These are phyloP conservation scores for Apiotrichum akiyoshidainum DNA, from an alignment of 1,284 basidiomycete genomes.

Conservation along the genomic window DNA sequence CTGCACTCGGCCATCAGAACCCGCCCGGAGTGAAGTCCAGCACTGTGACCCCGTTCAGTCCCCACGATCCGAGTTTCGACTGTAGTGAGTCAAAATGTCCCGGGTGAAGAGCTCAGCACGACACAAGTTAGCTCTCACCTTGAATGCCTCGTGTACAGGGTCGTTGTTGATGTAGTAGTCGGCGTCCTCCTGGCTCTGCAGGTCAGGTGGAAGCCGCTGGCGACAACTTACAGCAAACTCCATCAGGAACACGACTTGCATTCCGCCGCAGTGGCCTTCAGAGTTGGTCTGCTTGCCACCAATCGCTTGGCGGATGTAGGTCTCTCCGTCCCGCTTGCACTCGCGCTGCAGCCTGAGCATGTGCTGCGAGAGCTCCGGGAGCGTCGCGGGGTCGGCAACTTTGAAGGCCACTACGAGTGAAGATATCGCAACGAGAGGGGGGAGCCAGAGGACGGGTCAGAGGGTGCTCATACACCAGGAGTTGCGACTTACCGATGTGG, in stretches of 20 bases:
- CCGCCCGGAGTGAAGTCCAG: constrained; percentile 33
- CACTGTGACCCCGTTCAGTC: constrained; percentile 30
- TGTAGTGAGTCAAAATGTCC: not conserved
- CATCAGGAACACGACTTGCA: constrained; percentile 42
- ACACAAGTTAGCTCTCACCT: constrained; percentile 25
- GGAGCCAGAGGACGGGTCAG: constrained; percentile 26
- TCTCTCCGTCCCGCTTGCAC: constrained; percentile 27
- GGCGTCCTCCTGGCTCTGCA: constrained; percentile 34
- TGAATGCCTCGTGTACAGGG: constrained; percentile 40
- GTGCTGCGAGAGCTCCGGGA: constrained; percentile 20
- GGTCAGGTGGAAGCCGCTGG: not conserved
- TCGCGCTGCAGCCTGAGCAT: constrained; percentile 31
- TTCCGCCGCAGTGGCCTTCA: constrained; percentile 36
- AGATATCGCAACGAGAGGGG: constrained; percentile 1
- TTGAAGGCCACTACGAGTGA: constrained; percentile 40
- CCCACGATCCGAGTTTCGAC: constrained; percentile 18
- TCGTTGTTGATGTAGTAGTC: constrained; percentile 40
- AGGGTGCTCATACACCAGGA: constrained; percentile 1
- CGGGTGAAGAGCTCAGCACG: too few relatives aligned
- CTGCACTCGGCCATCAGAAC: not conserved
- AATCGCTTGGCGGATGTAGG: constrained; percentile 33
- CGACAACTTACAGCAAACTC: constrained; percentile 37
- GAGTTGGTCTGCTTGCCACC: constrained; percentile 40
- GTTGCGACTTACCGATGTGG: constrained; percentile 16
- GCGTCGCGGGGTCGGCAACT: constrained; percentile 15